Percentiles rank a stretch among this genome's conserved stretches.
Evolutionary conservation across 2,329 filamentous ascomycete genomes (phyloP).

Genomic region (Thielaviopsis punctulata): DNA sequence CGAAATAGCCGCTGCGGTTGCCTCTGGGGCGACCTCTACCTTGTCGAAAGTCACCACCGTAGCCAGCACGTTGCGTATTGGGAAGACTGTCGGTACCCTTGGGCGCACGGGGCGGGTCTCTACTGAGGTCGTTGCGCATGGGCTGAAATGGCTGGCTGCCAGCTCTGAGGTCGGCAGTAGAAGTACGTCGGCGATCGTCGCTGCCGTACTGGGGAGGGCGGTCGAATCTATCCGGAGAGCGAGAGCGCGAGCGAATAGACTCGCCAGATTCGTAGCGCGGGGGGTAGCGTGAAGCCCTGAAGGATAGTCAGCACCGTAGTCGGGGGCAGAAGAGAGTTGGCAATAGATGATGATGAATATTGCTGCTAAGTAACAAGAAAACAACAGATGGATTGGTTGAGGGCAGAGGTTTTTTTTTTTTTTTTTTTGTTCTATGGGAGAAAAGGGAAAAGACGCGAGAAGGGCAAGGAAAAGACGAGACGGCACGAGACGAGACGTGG

Average conservation of each 20-base stretch:
- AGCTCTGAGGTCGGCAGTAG: slow-evolving; percentile 24
- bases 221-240: slow-evolving; percentile 51
- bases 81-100: slow-evolving; percentile 59
- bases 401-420: background rate
- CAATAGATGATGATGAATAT: background rate
- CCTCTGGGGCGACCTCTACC: slow-evolving; percentile 35
- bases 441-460: background rate
- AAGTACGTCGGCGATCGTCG: slow-evolving; percentile 53
- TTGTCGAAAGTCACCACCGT: slow-evolving; percentile 44
- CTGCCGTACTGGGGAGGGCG: slow-evolving; percentile 38
- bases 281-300: slow-evolving; percentile 34
- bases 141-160: slow-evolving; percentile 42
- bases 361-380: background rate
- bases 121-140: slow-evolving; percentile 36
- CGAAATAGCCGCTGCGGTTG: slow-evolving; percentile 39
- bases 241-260: slow-evolving; percentile 41
- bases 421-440: background rate
- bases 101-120: slow-evolving; percentile 61
- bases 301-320: background rate
- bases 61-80: slow-evolving; percentile 50
- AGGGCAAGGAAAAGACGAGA: background rate
- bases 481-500: background rate
- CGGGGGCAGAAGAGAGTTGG: background rate
- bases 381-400: background rate
- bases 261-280: slow-evolving; percentile 42